Percentiles rank a stretch among this genome's conserved stretches.
Evolutionary conservation across 768 basidiomycete genomes (phyloP).

Genomic region (Austroboletus festivus): DNA sequence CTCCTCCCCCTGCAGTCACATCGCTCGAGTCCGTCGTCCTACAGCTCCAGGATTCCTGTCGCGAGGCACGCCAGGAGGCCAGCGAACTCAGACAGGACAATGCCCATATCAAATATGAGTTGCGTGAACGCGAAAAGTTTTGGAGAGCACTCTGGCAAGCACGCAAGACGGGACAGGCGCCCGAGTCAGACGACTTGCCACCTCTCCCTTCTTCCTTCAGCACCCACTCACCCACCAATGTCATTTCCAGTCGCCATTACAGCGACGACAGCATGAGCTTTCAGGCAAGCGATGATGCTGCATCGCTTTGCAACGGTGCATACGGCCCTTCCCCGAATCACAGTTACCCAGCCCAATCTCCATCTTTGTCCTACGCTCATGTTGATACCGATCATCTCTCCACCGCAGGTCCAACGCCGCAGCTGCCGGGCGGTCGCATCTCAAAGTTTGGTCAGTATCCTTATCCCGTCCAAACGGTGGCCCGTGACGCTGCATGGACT

Average conservation of each 20-base stretch:
- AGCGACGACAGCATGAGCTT: slow-evolving; percentile 47
- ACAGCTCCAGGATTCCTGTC: slow-evolving; percentile 77
- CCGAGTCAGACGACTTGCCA: slow-evolving; percentile 51
- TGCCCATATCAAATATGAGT: slow-evolving; percentile 57
- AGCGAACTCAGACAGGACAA: slow-evolving; percentile 66
- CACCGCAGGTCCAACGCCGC: slow-evolving; percentile 26
- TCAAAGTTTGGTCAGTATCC: slow-evolving; percentile 53
- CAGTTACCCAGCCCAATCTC: slow-evolving; percentile 45
- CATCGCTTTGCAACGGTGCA: slow-evolving; percentile 41
- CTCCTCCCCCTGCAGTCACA: slow-evolving; percentile 49
- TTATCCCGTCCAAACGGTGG: slow-evolving; percentile 37
- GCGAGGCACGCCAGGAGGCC: slow-evolving; percentile 60
- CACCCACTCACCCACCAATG: slow-evolving; percentile 31
- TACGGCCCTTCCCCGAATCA: slow-evolving; percentile 40
- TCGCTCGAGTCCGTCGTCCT: slow-evolving; percentile 82
- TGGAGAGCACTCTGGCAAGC: slow-evolving; percentile 70
- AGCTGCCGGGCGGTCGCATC: slow-evolving; percentile 39
- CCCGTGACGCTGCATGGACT: slow-evolving; percentile 29
- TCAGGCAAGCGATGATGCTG: slow-evolving; percentile 45
- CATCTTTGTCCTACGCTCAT: slow-evolving; percentile 40
- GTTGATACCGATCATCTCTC: slow-evolving; percentile 34
- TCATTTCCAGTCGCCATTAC: slow-evolving; percentile 36
- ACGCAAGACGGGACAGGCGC: slow-evolving; percentile 52
- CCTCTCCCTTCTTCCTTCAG: slow-evolving; percentile 45
- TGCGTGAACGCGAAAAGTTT: slow-evolving; percentile 69